These are phyloP conservation scores for Saccharum spontaneum DNA, from an alignment of 176 grass and related monocot genomes.

Conservation along the genomic window DNA sequence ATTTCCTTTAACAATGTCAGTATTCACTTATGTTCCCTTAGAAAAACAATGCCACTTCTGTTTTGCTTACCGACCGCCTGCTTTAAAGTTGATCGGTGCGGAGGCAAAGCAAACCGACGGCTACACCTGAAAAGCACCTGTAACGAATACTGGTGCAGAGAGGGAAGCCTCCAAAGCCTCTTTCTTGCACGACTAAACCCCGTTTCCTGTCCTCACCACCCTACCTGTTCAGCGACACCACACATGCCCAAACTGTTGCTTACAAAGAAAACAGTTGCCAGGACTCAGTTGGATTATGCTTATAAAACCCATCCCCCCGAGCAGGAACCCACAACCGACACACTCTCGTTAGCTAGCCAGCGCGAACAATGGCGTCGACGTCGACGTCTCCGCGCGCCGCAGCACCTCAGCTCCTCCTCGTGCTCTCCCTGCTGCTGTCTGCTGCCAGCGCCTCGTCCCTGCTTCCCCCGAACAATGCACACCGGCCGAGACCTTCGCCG, in stretches of 20 bases:
- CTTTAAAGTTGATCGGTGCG: too few relatives aligned
- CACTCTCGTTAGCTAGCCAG: neutral
- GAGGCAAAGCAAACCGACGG: neutral
- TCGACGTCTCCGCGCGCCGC: neutral
- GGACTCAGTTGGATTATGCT: neutral
- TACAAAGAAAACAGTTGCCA: too few relatives aligned
- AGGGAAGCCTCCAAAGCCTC: neutral
- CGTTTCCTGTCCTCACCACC: neutral
- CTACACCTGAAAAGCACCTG: neutral
- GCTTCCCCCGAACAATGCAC: conserved; percentile 18
- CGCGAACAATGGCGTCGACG: conserved; percentile 24
- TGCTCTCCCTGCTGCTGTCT: neutral
- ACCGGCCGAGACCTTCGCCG: neutral
- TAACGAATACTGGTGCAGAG: neutral
- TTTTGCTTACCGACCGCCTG: too few relatives aligned
- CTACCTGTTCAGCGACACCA: neutral
- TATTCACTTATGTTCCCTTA: too few relatives aligned
- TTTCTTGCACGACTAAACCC: neutral
- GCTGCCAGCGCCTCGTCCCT: neutral
- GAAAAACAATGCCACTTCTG: neutral
- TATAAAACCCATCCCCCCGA: neutral
- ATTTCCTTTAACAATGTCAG: too few relatives aligned
- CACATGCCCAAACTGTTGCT: neutral
- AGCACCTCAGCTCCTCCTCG: conserved; percentile 11
- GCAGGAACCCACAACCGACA: neutral